A percentile compares a stretch with the other conserved stretches of the same genome.
These are phyloP conservation scores for Lentinula aciculospora DNA, from an alignment of 768 basidiomycete species.

Conservation along the genomic window DNA sequence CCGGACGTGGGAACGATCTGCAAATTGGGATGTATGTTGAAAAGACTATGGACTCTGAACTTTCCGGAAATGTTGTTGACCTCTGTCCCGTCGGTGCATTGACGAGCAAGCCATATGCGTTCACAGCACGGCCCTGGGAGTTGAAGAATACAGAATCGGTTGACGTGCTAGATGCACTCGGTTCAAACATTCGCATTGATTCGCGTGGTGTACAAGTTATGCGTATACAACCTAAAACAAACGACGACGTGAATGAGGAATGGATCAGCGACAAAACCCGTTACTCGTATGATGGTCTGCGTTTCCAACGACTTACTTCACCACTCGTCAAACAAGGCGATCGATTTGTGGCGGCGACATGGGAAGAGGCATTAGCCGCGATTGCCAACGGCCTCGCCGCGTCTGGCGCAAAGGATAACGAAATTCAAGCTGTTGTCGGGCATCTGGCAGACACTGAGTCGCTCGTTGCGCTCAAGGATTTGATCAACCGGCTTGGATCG, in stretches of 20 bases:
- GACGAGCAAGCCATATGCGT: constrained; percentile 97
- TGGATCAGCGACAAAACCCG: constrained; percentile 99
- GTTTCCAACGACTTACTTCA: constrained; percentile 90
- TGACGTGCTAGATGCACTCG: constrained; percentile 93
- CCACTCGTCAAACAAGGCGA: constrained; percentile 91
- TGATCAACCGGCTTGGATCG: constrained; percentile 88
- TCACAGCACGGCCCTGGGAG: constrained; percentile 97
- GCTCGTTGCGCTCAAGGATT: constrained; percentile 88
- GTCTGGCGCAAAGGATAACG: constrained; percentile 82
- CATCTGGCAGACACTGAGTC: constrained; percentile 92
- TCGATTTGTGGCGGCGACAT: constrained; percentile 83
- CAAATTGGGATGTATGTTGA: constrained; percentile 99
- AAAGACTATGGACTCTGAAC: constrained; percentile 95
- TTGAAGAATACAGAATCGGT: constrained; percentile 96
- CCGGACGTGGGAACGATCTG: constrained; percentile 95
- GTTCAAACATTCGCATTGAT: constrained; percentile 95
- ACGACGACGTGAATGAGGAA: constrained; percentile 98
- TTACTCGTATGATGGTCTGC: constrained; percentile 92
- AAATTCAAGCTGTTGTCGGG: constrained; percentile 94
- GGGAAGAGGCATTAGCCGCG: constrained; percentile 83
- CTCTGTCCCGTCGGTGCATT: constrained; percentile 97
- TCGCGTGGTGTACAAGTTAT: constrained; percentile 95
- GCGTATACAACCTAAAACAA: constrained; percentile 93
- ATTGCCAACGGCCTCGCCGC: constrained; percentile 72
- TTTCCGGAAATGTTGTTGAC: constrained; percentile 96